Evolutionary conservation across 1,139 yeast genomes (phyloP).

Genomic region (Meyerozyma athensensis): DNA sequence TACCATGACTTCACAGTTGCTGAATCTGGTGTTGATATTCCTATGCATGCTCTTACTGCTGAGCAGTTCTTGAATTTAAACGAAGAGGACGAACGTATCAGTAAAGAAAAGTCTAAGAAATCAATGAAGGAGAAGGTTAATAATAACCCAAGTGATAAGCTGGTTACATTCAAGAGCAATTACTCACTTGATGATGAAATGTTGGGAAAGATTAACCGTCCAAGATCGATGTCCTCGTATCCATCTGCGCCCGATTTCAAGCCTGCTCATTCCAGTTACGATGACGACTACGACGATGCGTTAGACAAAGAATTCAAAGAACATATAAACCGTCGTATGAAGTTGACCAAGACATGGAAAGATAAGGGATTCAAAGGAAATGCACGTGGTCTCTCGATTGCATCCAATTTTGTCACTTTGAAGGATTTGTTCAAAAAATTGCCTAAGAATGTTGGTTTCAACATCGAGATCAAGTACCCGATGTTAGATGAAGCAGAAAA

Average conservation of each 20-base stretch:
- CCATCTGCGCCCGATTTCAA: conserved; percentile 29
- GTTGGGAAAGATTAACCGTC: conserved; percentile 30
- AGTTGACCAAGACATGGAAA: conserved; percentile 82
- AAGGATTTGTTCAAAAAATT: conserved; percentile 78
- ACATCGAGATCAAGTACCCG: conserved; percentile 92
- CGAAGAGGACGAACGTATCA: conserved; percentile 18
- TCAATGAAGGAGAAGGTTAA: conserved; percentile 9
- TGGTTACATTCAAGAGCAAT: conserved; percentile 12
- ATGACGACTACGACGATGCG: conserved; percentile 26
- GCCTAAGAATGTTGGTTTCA: conserved; percentile 84
- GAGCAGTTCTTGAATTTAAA: conserved; percentile 82
- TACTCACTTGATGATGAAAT: conserved; percentile 38
- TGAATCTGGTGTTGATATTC: conserved; percentile 93
- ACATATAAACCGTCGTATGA: conserved; percentile 64
- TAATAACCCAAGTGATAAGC: conserved; percentile 1
- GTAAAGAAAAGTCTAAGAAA: conserved; percentile 11
- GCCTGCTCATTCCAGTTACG: conserved; percentile 7
- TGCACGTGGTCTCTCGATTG: conserved; percentile 82
- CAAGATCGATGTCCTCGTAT: conserved; percentile 38
- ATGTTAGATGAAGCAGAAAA: conserved; percentile 90
- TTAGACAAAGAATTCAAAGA: conserved; percentile 34
- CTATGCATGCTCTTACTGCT: conserved; percentile 87
- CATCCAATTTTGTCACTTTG: conserved; percentile 86
- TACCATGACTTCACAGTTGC: conserved; percentile 95
- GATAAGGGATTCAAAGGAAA: conserved; percentile 87